Base-by-base conservation (phyloP, 805 yeast species). In the Naumovozyma castellii region DNA sequence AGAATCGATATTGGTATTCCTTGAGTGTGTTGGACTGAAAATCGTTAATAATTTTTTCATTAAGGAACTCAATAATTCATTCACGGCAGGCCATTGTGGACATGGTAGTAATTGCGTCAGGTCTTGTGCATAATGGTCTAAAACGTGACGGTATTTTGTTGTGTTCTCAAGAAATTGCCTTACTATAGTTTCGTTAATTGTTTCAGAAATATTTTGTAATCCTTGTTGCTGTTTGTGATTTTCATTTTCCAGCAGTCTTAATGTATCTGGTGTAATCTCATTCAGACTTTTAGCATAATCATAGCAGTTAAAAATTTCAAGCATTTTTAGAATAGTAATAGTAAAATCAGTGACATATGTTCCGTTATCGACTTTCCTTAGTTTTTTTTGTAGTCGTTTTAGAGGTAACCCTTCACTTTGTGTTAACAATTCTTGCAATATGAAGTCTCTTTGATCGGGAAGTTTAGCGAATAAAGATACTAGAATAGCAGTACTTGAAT, bases 11-110 rank as follows among this genome's bases (percentile, higher is more conserved):
- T 53, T 43, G 1, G 71, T 61, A 0, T 69, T 36, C 34, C 65
- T 61, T 20, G 58, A 61, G 10, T 67, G 68, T 2, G 67, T 43
- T 5, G 64, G 48, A 8, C 54, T 61, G 43, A 70, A 62, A 1
- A 66, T 53, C 16, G 46, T 48, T 37, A 77, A 51, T 17, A 79
- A 51, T 4, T 68, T 61, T 31, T 62, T 67, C 50, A 71, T 59
- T 2, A 79, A 40, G 1, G 76, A 64, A 5, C 51, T 53, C 5
- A 82, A 56, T 13, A 82, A 47, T 0, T 65, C 47, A 43, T 75
- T 83, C 1, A 79, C 68, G 0, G 74, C 75, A 0, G 85, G 67
- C 75, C 80, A 84, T 40, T 76, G 79, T 0, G 86, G 84, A 6
- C 57, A 57, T 2, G 62, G 56, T 8, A 82, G 49, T 39, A 82